Evolutionary conservation across 2,329 filamentous ascomycete genomes (phyloP).

Genomic region (Aspergillus sp.): DNA sequence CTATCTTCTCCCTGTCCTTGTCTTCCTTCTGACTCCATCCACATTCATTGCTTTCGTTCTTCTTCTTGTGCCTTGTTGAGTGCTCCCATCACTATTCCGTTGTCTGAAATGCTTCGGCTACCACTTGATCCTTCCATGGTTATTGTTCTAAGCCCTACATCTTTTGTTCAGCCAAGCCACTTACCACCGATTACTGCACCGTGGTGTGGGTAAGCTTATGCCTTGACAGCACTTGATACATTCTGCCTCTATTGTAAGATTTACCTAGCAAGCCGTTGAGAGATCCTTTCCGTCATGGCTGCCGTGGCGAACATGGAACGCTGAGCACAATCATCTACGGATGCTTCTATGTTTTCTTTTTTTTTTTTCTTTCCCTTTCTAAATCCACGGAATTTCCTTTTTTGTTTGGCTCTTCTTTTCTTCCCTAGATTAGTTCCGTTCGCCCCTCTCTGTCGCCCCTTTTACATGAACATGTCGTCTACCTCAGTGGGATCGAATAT

Average conservation of each 20-base stretch:
- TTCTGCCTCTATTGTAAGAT: not conserved
- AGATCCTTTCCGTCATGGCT: not conserved
- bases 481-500: not conserved
- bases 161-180: not conserved
- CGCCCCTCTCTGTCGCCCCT: conserved; percentile 5
- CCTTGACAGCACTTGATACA: not conserved
- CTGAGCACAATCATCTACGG: conserved; percentile 12
- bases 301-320: conserved; percentile 4
- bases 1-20: not conserved
- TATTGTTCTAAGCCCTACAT: not conserved
- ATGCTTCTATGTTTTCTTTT: conserved; percentile 19
- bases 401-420: conserved; percentile 13
- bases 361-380: too few relatives aligned
- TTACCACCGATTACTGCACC: not conserved
- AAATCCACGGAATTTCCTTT: not conserved
- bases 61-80: not conserved
- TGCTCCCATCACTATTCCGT: not conserved
- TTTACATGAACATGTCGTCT: not conserved
- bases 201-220: not conserved
- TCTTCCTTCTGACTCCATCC: not conserved
- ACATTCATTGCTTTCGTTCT: not conserved
- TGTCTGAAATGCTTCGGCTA: not conserved
- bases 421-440: conserved; percentile 1
- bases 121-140: not conserved
- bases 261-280: not conserved